These are phyloP conservation scores for Clohesyomyces aquaticus DNA, from an alignment of 495 filamentous ascomycete species.

Conservation along the genomic window DNA sequence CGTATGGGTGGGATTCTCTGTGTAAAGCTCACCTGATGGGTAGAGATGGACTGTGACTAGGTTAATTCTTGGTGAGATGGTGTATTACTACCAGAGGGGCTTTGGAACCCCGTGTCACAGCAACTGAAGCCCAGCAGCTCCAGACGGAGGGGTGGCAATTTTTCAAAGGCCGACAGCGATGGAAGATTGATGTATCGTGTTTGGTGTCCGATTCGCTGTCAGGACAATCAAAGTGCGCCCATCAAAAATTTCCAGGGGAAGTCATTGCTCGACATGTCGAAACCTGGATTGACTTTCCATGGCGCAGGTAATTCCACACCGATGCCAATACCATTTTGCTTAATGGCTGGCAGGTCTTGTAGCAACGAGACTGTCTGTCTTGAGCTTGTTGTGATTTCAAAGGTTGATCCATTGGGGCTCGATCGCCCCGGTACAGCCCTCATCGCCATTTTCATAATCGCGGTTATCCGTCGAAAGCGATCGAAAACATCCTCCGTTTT, in stretches of 20 bases:
- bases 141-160: too few species aligned
- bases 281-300: conserved; percentile 26
- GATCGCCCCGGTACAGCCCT: conserved; percentile 3
- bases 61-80: too few species aligned
- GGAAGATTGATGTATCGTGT: neutral
- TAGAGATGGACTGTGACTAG: too few species aligned
- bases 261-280: conserved; percentile 20
- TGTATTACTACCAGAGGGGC: too few species aligned
- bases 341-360: conserved; percentile 24
- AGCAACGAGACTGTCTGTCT: conserved; percentile 27
- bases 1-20: too few species aligned
- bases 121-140: too few species aligned
- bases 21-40: too few species aligned
- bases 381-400: conserved; percentile 29
- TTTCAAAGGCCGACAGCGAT: neutral
- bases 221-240: conserved; percentile 29
- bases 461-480: conserved; percentile 30
- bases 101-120: too few species aligned
- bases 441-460: conserved; percentile 28
- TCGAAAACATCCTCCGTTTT: conserved; percentile 28
- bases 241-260: conserved; percentile 33
- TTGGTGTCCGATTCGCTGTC: neutral
- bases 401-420: conserved; percentile 30
- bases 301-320: conserved; percentile 19
- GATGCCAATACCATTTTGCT: conserved; percentile 19